Conservation (phyloP, 1,284 basidiomycete species). For the Pyrrhoderma noxium region DNA sequence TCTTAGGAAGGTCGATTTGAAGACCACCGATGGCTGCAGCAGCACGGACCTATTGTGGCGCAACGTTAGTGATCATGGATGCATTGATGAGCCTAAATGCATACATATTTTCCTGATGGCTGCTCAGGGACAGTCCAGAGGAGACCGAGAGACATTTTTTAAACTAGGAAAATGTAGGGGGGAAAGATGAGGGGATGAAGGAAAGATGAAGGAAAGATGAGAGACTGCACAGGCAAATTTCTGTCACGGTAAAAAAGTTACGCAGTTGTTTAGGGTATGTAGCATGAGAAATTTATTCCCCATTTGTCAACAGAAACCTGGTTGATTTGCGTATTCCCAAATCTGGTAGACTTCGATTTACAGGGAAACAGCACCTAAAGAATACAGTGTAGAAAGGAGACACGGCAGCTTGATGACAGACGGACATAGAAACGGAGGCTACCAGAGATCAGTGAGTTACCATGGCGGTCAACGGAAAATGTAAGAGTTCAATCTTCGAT, state of each 20-base stretch:
- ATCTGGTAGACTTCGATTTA: too few species aligned
- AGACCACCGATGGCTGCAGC: conserved; percentile 68
- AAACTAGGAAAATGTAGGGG: not conserved
- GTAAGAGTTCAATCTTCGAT: too few species aligned
- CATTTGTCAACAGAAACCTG: too few species aligned
- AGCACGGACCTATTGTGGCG: conserved; percentile 50
- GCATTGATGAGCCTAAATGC: not conserved
- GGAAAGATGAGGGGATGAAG: not conserved
- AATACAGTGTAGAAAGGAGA: too few species aligned
- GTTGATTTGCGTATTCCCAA: too few species aligned
- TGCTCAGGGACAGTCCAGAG: conserved; percentile 17
- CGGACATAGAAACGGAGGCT: too few species aligned
- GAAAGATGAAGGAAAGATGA: conserved; percentile 11
- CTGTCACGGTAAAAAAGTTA: too few species aligned
- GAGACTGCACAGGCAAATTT: conserved; percentile 3
- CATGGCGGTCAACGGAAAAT: too few species aligned
- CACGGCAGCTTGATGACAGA: too few species aligned
- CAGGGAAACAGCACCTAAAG: too few species aligned
- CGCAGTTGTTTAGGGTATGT: conserved; percentile 7
- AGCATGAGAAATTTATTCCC: too few species aligned
- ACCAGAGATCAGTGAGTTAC: too few species aligned
- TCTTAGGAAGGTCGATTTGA: conserved; percentile 50
- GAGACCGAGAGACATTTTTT: conserved; percentile 16
- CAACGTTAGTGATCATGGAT: not conserved
- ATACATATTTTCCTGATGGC: conserved; percentile 9